phyloP scores from a whole-genome alignment of 2,329 filamentous ascomycete species.

The Microdochium nivale region DNA sequence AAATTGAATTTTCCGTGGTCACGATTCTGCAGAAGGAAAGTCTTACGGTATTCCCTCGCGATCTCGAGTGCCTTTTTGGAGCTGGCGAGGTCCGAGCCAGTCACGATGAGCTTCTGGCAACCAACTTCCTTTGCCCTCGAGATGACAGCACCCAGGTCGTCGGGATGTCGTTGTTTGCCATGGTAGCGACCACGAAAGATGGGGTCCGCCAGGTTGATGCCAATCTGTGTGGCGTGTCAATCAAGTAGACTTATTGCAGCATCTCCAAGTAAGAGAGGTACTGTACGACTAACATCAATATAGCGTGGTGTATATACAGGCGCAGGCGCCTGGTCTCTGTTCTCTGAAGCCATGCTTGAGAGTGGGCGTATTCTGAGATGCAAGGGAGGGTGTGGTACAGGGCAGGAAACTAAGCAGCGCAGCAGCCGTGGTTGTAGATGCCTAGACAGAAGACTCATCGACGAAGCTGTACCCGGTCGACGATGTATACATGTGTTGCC shows the following conservation, averaged over 20 bases:
- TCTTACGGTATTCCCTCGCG: conserved; percentile 64
- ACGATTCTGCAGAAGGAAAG: background rate
- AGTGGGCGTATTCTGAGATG: background rate
- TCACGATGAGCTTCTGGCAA: conserved; percentile 85
- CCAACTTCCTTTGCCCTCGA: conserved; percentile 68
- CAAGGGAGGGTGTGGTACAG: background rate
- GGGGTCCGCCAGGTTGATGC: conserved; percentile 91
- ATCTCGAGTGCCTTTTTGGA: conserved; percentile 67
- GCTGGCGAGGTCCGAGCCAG: conserved; percentile 77
- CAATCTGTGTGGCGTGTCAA: conserved; percentile 46
- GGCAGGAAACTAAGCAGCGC: background rate
- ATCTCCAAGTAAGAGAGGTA: no score
- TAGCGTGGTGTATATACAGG: conserved; percentile 41
- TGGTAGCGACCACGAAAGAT: conserved; percentile 83
- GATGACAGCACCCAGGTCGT: conserved; percentile 71
- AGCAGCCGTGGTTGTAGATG: background rate
- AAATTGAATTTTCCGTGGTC: conserved; percentile 5
- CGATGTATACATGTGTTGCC: background rate
- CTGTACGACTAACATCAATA: conserved; percentile 52
- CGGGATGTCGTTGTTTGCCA: conserved; percentile 64
- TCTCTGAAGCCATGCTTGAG: conserved; percentile 15
- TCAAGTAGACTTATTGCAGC: no score
- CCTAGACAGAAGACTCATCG: background rate
- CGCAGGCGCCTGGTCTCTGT: conserved; percentile 4
- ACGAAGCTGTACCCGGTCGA: background rate